A percentile compares a stretch with the other conserved stretches of the same genome.
These are phyloP conservation scores for Onygenales sp. DNA, from an alignment of 2,329 filamentous ascomycete species.

Conservation along the genomic window DNA sequence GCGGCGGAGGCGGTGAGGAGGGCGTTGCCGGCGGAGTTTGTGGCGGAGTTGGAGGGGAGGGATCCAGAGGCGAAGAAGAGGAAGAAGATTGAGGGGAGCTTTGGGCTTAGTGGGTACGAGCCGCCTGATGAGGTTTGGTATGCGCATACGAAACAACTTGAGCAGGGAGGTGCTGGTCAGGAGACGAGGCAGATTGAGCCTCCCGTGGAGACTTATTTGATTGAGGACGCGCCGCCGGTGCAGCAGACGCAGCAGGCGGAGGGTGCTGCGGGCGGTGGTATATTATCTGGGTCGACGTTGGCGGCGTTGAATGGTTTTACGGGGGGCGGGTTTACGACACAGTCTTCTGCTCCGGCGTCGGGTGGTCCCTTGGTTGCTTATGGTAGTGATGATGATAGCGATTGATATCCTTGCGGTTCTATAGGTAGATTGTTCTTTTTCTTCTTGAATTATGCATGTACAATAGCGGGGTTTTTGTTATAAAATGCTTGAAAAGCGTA, in stretches of 20 bases:
- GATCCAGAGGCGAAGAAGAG: slow-evolving; percentile 81
- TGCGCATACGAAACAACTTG: slow-evolving; percentile 63
- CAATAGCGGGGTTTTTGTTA: not conserved
- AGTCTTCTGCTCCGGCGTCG: slow-evolving; percentile 29
- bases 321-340: slow-evolving; percentile 33
- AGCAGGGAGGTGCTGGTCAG: slow-evolving; percentile 43
- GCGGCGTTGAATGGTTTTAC: slow-evolving; percentile 59
- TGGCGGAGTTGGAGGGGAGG: slow-evolving; percentile 86
- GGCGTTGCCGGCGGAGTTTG: slow-evolving; percentile 79
- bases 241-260: slow-evolving; percentile 12
- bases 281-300: slow-evolving; percentile 74
- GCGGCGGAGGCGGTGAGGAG: slow-evolving; percentile 86
- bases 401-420: slow-evolving; percentile 26
- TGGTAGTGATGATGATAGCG: slow-evolving; percentile 77
- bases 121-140: slow-evolving; percentile 93
- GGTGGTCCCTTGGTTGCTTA: slow-evolving; percentile 77
- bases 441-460: not conserved
- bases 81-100: slow-evolving; percentile 79
- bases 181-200: slow-evolving; percentile 48
- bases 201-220: slow-evolving; percentile 34
- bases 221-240: slow-evolving; percentile 32
- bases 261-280: slow-evolving; percentile 44
- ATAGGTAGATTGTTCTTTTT: not conserved
- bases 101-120: slow-evolving; percentile 84
- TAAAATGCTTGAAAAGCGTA: too few relatives aligned